Conservation (phyloP, 345 rosid species). For the Boechera stricta region DNA sequence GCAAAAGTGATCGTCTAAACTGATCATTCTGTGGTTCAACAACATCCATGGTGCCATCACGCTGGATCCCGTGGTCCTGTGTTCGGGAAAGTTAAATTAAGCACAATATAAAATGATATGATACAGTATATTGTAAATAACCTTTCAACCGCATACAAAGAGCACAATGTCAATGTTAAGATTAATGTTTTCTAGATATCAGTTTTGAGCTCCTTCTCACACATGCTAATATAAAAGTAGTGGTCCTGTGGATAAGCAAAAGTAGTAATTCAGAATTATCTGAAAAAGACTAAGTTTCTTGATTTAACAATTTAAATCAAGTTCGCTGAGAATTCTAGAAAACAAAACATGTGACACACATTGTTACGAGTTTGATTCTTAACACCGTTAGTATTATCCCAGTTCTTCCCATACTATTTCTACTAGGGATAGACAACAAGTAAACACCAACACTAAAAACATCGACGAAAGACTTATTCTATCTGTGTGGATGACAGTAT, state of each 20-base stretch:
- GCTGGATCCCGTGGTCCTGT: constrained; percentile 84
- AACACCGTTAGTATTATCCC: constrained; percentile 9
- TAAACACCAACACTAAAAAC: constrained; percentile 1
- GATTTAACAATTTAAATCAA: not conserved
- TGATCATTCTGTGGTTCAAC: constrained; percentile 60
- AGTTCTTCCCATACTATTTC: constrained; percentile 22
- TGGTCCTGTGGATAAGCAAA: not conserved
- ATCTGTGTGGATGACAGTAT: not conserved
- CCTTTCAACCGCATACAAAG: constrained; percentile 2
- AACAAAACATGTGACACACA: constrained; percentile 1
- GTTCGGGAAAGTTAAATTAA: constrained; percentile 25
- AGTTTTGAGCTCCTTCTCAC: not conserved
- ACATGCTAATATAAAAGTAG: not conserved
- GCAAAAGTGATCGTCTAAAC: constrained; percentile 70
- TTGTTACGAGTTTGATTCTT: constrained; percentile 8
- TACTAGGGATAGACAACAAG: not conserved
- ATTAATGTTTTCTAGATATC: not conserved
- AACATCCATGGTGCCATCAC: constrained; percentile 66
- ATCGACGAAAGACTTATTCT: not conserved
- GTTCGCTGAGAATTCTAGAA: not conserved
- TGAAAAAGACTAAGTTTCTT: constrained; percentile 1
- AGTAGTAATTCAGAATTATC: not conserved
- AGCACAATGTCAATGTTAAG: not conserved
- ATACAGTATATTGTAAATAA: not conserved
- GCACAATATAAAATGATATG: not conserved